These are phyloP conservation scores for Nymphaea thermarum DNA, from an alignment of 164 flowering plant genomes.

Conservation along the genomic window DNA sequence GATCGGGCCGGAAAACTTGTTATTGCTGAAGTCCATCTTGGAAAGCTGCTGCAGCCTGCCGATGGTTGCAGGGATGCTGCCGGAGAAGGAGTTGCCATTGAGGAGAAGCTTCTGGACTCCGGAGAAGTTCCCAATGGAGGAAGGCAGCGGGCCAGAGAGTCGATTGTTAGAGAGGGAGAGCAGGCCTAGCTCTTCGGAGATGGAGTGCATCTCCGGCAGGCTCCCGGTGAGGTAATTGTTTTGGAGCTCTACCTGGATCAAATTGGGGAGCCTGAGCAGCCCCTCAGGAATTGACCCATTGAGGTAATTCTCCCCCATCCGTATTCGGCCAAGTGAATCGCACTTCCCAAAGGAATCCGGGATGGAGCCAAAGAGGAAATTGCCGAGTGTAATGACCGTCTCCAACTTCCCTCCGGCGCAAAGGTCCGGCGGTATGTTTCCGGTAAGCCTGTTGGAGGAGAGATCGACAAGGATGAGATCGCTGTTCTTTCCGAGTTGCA, in stretches of 20 bases:
- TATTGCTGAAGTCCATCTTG: conserved; percentile 78
- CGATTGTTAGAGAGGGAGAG: conserved; percentile 76
- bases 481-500: conserved; percentile 51
- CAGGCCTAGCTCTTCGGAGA: conserved; percentile 54
- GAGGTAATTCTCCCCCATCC: conserved; percentile 83
- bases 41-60: conserved; percentile 84
- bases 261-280: conserved; percentile 49
- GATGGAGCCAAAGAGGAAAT: conserved; percentile 74
- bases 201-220: conserved; percentile 41
- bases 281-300: conserved; percentile 87
- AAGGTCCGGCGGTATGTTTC: conserved; percentile 54
- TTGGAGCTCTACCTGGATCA: conserved; percentile 80
- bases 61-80: conserved; percentile 61
- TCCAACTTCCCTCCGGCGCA: conserved; percentile 56
- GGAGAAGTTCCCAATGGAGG: conserved; percentile 63
- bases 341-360: conserved; percentile 76
- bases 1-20: conserved; percentile 55
- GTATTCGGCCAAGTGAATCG: conserved; percentile 46
- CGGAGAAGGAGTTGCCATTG: conserved; percentile 77
- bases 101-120: conserved; percentile 87
- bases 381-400: conserved; percentile 70
- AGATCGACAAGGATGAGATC: conserved; percentile 55
- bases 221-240: conserved; percentile 56
- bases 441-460: conserved; percentile 80
- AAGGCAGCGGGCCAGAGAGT: conserved; percentile 61